Evolutionary conservation across 345 rosid species (phyloP).

Genomic region (Schrenkiella parvula): DNA sequence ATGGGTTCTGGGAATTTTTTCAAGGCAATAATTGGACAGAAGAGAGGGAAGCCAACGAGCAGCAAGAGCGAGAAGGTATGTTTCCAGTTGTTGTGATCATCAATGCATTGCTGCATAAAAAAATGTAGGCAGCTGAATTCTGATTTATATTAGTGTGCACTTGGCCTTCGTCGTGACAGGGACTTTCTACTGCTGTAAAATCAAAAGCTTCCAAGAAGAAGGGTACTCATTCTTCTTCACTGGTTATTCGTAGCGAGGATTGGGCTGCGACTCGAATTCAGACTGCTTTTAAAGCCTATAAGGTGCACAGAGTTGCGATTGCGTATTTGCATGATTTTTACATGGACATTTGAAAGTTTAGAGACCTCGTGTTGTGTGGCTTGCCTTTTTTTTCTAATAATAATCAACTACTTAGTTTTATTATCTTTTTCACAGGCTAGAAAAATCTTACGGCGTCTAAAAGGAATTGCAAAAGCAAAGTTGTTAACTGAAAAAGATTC

Average conservation of each 20-base stretch:
- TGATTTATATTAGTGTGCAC: background rate
- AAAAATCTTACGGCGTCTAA: slow-evolving; percentile 57
- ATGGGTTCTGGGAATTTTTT: slow-evolving; percentile 91
- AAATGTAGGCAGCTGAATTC: background rate
- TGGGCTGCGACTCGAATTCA: slow-evolving; percentile 69
- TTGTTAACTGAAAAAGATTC: slow-evolving; percentile 39
- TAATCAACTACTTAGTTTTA: background rate
- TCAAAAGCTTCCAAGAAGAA: slow-evolving; percentile 65
- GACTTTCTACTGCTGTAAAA: slow-evolving; percentile 46
- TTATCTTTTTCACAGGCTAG: slow-evolving; percentile 52
- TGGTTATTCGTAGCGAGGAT: slow-evolving; percentile 44
- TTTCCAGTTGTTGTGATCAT: background rate
- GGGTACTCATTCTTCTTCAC: slow-evolving; percentile 33
- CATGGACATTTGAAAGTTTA: background rate
- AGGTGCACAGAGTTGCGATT: slow-evolving; percentile 36
- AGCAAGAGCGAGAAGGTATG: slow-evolving; percentile 42
- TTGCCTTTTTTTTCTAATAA: background rate
- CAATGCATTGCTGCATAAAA: background rate
- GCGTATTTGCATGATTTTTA: background rate
- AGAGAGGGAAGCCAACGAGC: slow-evolving; percentile 50
- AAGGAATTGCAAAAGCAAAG: slow-evolving; percentile 59
- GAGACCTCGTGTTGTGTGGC: background rate
- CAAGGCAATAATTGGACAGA: slow-evolving; percentile 62
- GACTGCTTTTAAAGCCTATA: slow-evolving; percentile 71
- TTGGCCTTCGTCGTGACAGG: slow-evolving; percentile 38